A percentile compares a stretch with the other conserved stretches of the same genome.
Evolutionary conservation across 2,329 filamentous ascomycete genomes (phyloP).

Genomic region (Colletotrichum graminicola): DNA sequence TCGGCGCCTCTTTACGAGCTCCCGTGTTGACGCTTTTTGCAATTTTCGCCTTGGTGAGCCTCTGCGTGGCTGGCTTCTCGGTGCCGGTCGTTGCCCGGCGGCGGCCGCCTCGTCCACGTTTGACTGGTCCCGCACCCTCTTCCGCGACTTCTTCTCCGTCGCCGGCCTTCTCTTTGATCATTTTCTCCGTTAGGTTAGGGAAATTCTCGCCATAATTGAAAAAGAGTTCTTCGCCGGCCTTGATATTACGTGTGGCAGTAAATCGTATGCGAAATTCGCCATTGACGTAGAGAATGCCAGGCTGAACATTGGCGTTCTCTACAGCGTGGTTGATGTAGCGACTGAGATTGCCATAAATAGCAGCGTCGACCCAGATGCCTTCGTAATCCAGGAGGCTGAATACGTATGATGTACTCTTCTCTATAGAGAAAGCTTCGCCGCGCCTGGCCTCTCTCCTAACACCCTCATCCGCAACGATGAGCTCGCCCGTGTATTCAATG

Average conservation of each 20-base stretch:
- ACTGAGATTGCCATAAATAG: constrained; percentile 82
- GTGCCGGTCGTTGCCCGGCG: constrained; percentile 7
- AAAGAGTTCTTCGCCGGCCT: constrained; percentile 80
- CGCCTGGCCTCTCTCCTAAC: constrained; percentile 74
- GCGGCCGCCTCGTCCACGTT: constrained; percentile 30
- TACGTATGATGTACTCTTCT: constrained; percentile 72
- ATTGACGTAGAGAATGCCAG: constrained; percentile 79
- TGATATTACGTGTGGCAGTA: constrained; percentile 74
- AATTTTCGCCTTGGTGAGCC: constrained; percentile 33
- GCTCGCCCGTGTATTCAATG: constrained; percentile 84
- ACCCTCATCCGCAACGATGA: constrained; percentile 77
- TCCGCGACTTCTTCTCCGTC: constrained; percentile 41
- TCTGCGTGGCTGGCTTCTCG: constrained; percentile 27
- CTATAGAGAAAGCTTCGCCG: constrained; percentile 72
- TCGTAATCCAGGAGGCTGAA: constrained; percentile 71
- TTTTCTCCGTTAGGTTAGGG: constrained; percentile 69
- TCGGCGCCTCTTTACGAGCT: constrained; percentile 40
- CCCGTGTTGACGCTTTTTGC: constrained; percentile 35
- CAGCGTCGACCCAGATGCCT: constrained; percentile 79
- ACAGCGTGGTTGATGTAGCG: constrained; percentile 86
- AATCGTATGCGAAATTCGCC: constrained; percentile 83
- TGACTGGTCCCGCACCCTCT: constrained; percentile 15
- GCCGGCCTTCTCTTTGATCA: constrained; percentile 58
- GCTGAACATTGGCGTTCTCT: constrained; percentile 66
- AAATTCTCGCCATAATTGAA: constrained; percentile 84